phyloP scores from a whole-genome alignment of 1,284 basidiomycete species.

The Xerocomus alliaceus region DNA sequence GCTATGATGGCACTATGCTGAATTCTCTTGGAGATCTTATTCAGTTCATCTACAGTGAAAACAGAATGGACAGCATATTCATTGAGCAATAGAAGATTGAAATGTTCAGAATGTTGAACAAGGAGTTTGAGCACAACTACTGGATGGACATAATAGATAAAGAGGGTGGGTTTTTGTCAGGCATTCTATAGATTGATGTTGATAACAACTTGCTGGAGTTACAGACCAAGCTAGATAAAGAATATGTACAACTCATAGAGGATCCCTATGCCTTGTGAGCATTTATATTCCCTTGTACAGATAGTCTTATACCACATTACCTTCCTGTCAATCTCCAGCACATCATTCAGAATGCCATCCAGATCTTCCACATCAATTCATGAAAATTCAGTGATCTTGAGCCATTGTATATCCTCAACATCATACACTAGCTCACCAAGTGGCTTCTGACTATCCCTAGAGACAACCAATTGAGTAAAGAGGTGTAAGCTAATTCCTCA shows the following conservation, averaged over 20 bases:
- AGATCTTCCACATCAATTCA: slow-evolving; percentile 97
- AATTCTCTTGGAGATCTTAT: slow-evolving; percentile 96
- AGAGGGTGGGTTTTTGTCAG: slow-evolving; percentile 76
- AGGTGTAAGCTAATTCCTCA: slow-evolving; percentile 90
- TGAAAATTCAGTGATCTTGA: slow-evolving; percentile 93
- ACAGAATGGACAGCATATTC: slow-evolving; percentile 98
- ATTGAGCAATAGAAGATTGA: slow-evolving; percentile 96
- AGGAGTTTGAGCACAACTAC: slow-evolving; percentile 89
- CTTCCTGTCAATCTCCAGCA: slow-evolving; percentile 94
- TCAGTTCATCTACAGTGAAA: slow-evolving; percentile 98
- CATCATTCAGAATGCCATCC: slow-evolving; percentile 93
- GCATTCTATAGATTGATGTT: slow-evolving; percentile 92
- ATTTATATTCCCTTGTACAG: slow-evolving; percentile 86
- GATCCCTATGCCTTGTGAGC: slow-evolving; percentile 81
- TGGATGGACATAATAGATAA: slow-evolving; percentile 91
- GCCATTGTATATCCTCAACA: slow-evolving; percentile 85
- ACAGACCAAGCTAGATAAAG: slow-evolving; percentile 90
- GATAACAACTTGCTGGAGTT: slow-evolving; percentile 88
- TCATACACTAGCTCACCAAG: slow-evolving; percentile 72
- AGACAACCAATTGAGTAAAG: slow-evolving; percentile 73
- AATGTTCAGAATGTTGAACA: slow-evolving; percentile 84
- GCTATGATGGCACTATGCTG: slow-evolving; percentile 97
- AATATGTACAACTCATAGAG: slow-evolving; percentile 77
- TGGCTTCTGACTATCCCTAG: slow-evolving; percentile 89
- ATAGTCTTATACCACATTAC: slow-evolving; percentile 76